These are phyloP conservation scores for Colletotrichum salicis DNA, from an alignment of 2,329 filamentous ascomycete genomes.

Conservation along the genomic window DNA sequence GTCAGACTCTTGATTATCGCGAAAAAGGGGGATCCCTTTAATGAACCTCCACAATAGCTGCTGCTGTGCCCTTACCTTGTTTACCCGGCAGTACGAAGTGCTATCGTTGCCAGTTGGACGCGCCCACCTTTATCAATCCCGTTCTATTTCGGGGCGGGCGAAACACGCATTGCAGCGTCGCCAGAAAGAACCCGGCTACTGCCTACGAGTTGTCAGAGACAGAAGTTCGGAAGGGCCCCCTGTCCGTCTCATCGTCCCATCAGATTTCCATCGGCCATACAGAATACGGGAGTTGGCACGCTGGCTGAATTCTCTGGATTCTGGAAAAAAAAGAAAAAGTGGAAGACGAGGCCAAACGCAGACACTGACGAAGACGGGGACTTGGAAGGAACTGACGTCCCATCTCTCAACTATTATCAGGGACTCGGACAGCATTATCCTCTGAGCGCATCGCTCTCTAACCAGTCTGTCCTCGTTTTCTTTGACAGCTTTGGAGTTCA, in stretches of 20 bases:
- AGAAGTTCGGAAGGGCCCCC: slow-evolving; percentile 5
- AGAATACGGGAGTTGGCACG: background rate
- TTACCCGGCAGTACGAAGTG: background rate
- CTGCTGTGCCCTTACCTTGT: slow-evolving; percentile 9
- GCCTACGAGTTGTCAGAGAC: slow-evolving; percentile 18
- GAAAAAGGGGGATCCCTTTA: slow-evolving; percentile 31
- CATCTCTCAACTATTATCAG: slow-evolving; percentile 18
- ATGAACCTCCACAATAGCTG: slow-evolving; percentile 20
- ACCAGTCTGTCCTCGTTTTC: background rate
- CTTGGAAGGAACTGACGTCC: slow-evolving; percentile 27
- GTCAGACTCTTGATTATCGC: slow-evolving; percentile 8
- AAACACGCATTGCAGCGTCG: slow-evolving; percentile 30
- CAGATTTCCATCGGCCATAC: slow-evolving; percentile 8
- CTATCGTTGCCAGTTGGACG: background rate
- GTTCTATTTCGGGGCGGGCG: slow-evolving; percentile 34
- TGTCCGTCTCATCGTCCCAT: slow-evolving; percentile 32
- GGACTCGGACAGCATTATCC: background rate
- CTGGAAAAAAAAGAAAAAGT: background rate
- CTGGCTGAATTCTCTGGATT: background rate
- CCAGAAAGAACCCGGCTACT: slow-evolving; percentile 6
- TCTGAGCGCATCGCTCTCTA: background rate
- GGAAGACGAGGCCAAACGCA: slow-evolving; percentile 12
- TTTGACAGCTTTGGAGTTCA: slow-evolving; percentile 3
- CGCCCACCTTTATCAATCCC: slow-evolving; percentile 13
- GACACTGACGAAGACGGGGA: slow-evolving; percentile 7